These are phyloP conservation scores for Debaryomycetaceae sp. DNA, from an alignment of 1,139 yeast species.

Conservation along the genomic window DNA sequence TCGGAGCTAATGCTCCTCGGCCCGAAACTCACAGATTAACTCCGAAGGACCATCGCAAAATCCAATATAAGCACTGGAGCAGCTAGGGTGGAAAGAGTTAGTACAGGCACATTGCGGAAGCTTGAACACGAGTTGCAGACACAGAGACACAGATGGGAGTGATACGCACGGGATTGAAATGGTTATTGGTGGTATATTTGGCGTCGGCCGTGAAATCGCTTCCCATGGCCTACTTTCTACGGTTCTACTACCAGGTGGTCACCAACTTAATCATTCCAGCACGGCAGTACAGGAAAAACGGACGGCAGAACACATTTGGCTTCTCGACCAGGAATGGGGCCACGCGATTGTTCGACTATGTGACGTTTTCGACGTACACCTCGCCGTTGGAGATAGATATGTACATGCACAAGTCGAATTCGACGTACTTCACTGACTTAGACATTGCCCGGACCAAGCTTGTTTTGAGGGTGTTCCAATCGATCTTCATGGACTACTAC, in stretches of 20 bases:
- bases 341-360: conserved; percentile 42
- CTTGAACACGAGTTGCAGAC: too few species aligned
- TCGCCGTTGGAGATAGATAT: conserved; percentile 81
- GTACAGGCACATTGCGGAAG: too few species aligned
- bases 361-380: conserved; percentile 52
- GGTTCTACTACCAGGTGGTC: conserved; percentile 54
- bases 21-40: too few species aligned
- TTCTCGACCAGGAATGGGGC: conserved; percentile 16
- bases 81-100: too few species aligned
- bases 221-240: conserved; percentile 63
- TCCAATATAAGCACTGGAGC: too few species aligned
- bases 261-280: conserved; percentile 38
- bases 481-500: conserved; percentile 38
- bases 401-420: conserved; percentile 82
- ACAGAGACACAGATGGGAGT: not conserved
- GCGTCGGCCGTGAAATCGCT: conserved; percentile 51
- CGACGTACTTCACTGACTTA: conserved; percentile 80
- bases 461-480: conserved; percentile 53
- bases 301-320: conserved; percentile 34
- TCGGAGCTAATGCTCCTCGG: too few species aligned
- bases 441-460: conserved; percentile 75
- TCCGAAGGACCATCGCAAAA: too few species aligned
- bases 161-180: not conserved
- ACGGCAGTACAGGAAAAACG: conserved; percentile 15
- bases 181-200: conserved; percentile 10